Base-by-base conservation (phyloP, 2,329 filamentous ascomycete species). In the Colletotrichum neosansevieriae region DNA sequence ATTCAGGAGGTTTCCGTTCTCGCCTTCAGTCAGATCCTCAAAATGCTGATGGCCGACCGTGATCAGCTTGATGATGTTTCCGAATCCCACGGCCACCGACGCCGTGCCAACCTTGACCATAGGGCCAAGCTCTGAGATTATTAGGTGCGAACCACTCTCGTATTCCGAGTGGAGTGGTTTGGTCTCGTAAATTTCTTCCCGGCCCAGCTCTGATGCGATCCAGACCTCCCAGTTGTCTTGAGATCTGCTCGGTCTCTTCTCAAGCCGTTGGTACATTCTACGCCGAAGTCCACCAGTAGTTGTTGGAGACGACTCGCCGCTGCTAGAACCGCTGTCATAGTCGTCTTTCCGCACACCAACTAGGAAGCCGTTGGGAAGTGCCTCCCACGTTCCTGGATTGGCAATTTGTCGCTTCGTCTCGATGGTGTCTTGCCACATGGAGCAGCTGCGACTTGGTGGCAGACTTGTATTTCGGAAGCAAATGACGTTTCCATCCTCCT, bases 41-140 rank as follows among this genome's bases (percentile, higher is more conserved):
- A 91, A 92, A 36, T 86, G 82, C 74, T 92, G 90, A 70, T 88
- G 85, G 6, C 90, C 91, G 6, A 91, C 81, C 2, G 87, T 88
- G 63, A 94, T 85, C 58, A 94, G 80, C 78, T 94, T 94, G 73
- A 94, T 84, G 1, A 88, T 83, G 72, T 94, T 92, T 12, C 92
- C 92, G 67, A 94, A 88, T 0, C 86, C 91, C 34, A 94, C 85
- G 0, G 88, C 92, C 3, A 93, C 84, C 58, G 89, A 91, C 51
- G 85, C 83, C 54, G 86, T 84, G 12, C 92, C 92, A 1, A 93
- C 79, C 59, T 82, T 82, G 2, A 84, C 82, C 64, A 91, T 86
- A 0, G 92, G 92, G 0, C 92, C 92, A 1, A 91, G 80, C 51
- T 84, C 84, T 2, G 86, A 86, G 21, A 93, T 88, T 53, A 93